Evolutionary conservation across 148 eudicot genomes (phyloP).

Genomic region (Simmondsia chinensis): DNA sequence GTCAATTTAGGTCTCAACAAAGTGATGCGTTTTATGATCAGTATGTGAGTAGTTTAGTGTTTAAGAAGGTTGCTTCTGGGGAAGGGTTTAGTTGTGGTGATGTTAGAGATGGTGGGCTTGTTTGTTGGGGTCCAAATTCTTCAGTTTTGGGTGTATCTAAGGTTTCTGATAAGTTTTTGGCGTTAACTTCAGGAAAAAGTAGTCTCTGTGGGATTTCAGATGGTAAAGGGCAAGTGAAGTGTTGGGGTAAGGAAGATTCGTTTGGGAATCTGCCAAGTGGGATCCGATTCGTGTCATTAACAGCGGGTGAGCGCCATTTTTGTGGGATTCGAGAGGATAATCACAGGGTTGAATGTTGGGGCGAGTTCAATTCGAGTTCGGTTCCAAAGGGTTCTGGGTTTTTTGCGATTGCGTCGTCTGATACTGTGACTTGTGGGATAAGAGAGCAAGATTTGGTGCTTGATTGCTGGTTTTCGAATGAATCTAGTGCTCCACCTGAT

Average conservation of each 20-base stretch:
- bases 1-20: conserved; percentile 33
- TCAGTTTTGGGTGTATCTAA: conserved; percentile 26
- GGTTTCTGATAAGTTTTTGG: conserved; percentile 20
- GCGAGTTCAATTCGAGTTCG: conserved; percentile 48
- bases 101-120: conserved; percentile 34
- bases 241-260: conserved; percentile 52
- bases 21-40: conserved; percentile 53
- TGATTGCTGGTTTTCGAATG: conserved; percentile 72
- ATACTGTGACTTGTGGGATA: conserved; percentile 61
- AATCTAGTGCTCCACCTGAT: conserved; percentile 7
- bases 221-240: conserved; percentile 43
- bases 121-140: conserved; percentile 87
- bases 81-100: conserved; percentile 79
- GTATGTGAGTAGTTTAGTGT: conserved; percentile 16
- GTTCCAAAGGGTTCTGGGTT: conserved; percentile 72
- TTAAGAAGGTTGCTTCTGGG: conserved; percentile 63
- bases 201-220: conserved; percentile 59
- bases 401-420: conserved; percentile 59
- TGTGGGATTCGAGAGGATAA: conserved; percentile 82
- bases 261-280: conserved; percentile 30
- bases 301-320: conserved; percentile 63
- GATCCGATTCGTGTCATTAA: conserved; percentile 39
- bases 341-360: conserved; percentile 89
- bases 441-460: conserved; percentile 80
- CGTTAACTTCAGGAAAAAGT: conserved; percentile 39